These are phyloP conservation scores for Yarrowia divulgata DNA, from an alignment of 805 yeast genomes.

Conservation along the genomic window DNA sequence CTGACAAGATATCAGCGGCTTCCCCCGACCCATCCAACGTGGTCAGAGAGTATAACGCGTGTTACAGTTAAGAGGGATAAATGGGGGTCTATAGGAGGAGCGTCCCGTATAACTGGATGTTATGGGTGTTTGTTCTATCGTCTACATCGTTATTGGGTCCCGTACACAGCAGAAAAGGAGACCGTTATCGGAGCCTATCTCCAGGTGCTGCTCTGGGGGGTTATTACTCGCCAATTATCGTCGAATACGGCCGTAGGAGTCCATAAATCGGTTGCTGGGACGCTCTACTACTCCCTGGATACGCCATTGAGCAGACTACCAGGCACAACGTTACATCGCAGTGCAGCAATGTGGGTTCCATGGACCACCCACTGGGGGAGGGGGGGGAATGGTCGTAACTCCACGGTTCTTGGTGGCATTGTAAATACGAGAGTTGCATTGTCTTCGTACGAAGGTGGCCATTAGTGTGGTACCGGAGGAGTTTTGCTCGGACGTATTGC, in stretches of 20 bases:
- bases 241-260: background rate
- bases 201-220: too few species aligned
- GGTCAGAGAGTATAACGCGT: background rate
- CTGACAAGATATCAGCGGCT: background rate
- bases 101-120: too few species aligned
- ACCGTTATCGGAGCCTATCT: background rate
- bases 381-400: background rate
- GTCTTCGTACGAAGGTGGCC: background rate
- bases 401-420: background rate
- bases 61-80: conserved; percentile 26
- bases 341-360: background rate
- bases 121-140: too few species aligned
- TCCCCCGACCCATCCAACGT: too few species aligned
- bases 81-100: background rate
- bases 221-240: too few species aligned
- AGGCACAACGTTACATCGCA: conserved; percentile 18
- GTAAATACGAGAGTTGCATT: background rate
- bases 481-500: too few species aligned
- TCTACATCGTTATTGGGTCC: too few species aligned
- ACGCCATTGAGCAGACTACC: conserved; percentile 2
- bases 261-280: background rate
- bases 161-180: too few species aligned
- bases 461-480: background rate
- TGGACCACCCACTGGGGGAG: background rate
- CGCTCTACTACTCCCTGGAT: background rate